phyloP scores from a whole-genome alignment of 2,329 filamentous ascomycete genomes.

The Exophiala phaeomuriformis region DNA sequence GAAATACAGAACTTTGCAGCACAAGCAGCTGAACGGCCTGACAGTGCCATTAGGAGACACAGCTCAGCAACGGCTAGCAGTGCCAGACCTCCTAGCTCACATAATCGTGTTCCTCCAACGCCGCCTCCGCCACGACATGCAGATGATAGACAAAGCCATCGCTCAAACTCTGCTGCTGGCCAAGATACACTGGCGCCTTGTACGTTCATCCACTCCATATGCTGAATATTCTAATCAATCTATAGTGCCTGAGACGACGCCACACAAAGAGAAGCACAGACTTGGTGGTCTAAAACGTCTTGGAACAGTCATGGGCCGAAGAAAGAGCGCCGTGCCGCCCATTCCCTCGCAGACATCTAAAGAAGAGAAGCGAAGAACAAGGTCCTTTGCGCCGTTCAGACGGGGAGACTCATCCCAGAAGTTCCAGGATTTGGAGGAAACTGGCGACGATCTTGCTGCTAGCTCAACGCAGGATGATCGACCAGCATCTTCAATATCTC shows the following conservation, averaged over 20 bases:
- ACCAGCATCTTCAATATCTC: constrained; percentile 13
- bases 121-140: constrained; percentile 36
- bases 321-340: constrained; percentile 39
- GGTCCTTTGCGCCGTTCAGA: constrained; percentile 39
- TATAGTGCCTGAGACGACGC: constrained; percentile 32
- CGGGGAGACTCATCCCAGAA: constrained; percentile 35
- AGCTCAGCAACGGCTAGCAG: constrained; percentile 30
- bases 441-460: constrained; percentile 26
- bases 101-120: constrained; percentile 30
- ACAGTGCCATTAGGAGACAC: constrained; percentile 36
- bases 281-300: constrained; percentile 41
- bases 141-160: constrained; percentile 51
- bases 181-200: constrained; percentile 33
- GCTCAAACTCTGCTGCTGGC: constrained; percentile 41
- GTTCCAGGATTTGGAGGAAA: constrained; percentile 29
- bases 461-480: constrained; percentile 15
- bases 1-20: constrained; percentile 72
- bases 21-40: constrained; percentile 30
- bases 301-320: constrained; percentile 43
- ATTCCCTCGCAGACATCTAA: constrained; percentile 29
- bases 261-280: constrained; percentile 41
- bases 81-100: constrained; percentile 27
- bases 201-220: constrained; percentile 27
- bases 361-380: constrained; percentile 37
- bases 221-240: neutral